Conservation (phyloP, 495 filamentous ascomycete species). For the Venustampulla echinocandica region DNA sequence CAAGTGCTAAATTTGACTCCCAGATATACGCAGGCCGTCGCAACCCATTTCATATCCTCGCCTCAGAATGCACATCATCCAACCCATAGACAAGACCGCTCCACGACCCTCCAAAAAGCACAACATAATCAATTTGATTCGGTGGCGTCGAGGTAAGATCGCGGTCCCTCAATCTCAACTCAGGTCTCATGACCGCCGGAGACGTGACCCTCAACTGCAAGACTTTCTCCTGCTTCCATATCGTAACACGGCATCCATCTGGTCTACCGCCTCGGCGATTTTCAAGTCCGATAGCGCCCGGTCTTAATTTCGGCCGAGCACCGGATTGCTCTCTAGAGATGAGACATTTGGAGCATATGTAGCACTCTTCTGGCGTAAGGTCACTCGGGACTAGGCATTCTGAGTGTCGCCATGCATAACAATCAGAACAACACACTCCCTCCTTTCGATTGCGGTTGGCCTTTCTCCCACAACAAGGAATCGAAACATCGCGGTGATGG, state of each 20-base stretch:
- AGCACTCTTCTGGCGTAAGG: not conserved
- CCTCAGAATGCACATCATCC: not conserved
- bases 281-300: not conserved
- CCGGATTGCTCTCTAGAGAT: not conserved
- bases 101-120: not conserved
- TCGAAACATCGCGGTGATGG: not conserved
- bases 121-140: not conserved
- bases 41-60: not conserved
- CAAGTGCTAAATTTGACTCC: not conserved
- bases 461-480: not conserved
- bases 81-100: not conserved
- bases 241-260: not conserved
- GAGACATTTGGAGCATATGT: not conserved
- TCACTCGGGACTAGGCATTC: not conserved
- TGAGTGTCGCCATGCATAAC: not conserved
- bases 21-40: not conserved
- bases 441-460: not conserved
- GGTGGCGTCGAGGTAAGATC: not conserved
- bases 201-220: not conserved
- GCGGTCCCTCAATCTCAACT: not conserved
- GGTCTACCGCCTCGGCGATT: not conserved
- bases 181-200: not conserved
- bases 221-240: not conserved
- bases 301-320: not conserved
- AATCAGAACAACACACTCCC: not conserved